These are phyloP conservation scores for Vinca minor DNA, from an alignment of 257 asterid genomes.

Conservation along the genomic window DNA sequence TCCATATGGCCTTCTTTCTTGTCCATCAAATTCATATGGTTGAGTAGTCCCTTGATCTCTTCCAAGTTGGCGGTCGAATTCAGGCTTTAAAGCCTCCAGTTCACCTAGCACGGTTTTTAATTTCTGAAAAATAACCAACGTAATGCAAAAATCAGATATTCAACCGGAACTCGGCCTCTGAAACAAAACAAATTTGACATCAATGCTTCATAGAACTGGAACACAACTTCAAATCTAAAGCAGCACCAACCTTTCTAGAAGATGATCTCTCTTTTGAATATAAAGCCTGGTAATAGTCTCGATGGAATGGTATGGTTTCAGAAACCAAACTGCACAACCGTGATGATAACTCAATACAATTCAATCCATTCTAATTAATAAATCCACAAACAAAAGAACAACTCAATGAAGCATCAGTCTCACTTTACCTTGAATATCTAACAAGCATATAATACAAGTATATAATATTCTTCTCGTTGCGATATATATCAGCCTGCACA, in stretches of 20 bases:
- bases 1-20: constrained; percentile 26
- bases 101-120: constrained; percentile 57
- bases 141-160: constrained; percentile 1
- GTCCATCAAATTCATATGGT: constrained; percentile 29
- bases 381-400: constrained; percentile 10
- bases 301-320: constrained; percentile 75
- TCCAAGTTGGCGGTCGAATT: constrained; percentile 35
- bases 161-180: neutral
- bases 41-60: constrained; percentile 32
- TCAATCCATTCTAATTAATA: constrained; percentile 8
- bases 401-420: constrained; percentile 4
- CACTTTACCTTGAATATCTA: constrained; percentile 66
- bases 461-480: constrained; percentile 65
- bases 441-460: constrained; percentile 70
- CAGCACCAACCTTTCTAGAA: constrained; percentile 46
- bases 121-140: constrained; percentile 29
- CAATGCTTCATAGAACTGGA: neutral
- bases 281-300: constrained; percentile 55
- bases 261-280: constrained; percentile 39
- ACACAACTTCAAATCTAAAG: neutral
- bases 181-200: constrained; percentile 11
- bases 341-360: constrained; percentile 20
- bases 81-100: constrained; percentile 71
- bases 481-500: constrained; percentile 61
- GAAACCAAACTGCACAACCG: constrained; percentile 65